Evolutionary conservation across 768 basidiomycete species (phyloP), one percentile per base, ranked within the genome.

Genomic region (Imleria badia): DNA sequence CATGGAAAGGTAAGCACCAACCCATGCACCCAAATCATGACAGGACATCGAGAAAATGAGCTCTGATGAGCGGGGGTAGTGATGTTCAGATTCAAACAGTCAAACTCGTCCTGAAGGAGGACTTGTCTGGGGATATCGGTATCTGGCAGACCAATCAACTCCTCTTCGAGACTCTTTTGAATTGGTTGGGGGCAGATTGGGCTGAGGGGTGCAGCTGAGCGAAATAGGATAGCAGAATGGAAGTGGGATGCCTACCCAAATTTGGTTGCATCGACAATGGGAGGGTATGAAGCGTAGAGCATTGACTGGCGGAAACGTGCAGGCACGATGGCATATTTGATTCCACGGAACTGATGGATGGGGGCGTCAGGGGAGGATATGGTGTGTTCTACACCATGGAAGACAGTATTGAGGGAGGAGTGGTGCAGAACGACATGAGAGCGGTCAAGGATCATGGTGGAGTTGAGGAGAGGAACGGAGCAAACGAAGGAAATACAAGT

Each of bases 1-100:
- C 36, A 23, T 49, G 52, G 23, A 52, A 39, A 39, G 45, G 22
- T 33, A 38, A 57, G 29, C 30, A 74, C 83, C 41, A 61, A 91
- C 89, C 89, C 89, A 72, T 91, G 89, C n/a, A 91, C 75, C 89
- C 89, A 91, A 42, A 90, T 68, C 89, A 91, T 89, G 60, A 91
- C 88, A 7, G 89, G 89, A 15, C 86, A 57, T 40, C 74, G 77
- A 38, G 86, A 84, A 43, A 74, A 73, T 4, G 78, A 61, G 5
- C 69, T 75, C 19, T 84, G 73, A 17, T 80, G 81, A 23, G 78
- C 82, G 11, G 89, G 89, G 52, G 81, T 80, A n/a, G 87, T 89
- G 48, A 91, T 87, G 69, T 89, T 90, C 55, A 91, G 68, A 65
- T 90, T 91, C 22, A 91, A 75, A 69, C 89, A 91, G 48, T 88